Evolutionary conservation across 352 stramenopile species (phyloP).

Genomic region (Pythium rhizo-oryzae): DNA sequence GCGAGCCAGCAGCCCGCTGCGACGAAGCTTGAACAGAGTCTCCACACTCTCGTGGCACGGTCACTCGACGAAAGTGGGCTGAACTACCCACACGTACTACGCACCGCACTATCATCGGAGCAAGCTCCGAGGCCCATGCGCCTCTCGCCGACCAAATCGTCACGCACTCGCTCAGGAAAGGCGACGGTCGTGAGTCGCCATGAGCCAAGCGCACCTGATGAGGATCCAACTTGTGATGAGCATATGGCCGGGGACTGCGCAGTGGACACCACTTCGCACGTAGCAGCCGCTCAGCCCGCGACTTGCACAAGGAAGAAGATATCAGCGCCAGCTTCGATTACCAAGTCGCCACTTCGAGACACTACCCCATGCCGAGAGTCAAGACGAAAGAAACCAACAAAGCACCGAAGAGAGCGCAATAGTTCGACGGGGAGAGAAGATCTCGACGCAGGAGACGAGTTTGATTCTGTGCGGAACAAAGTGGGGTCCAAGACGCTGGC

Average conservation of each 20-base stretch:
- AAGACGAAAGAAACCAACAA: conserved; percentile 6
- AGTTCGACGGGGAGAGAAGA: conserved; percentile 17
- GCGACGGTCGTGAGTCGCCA: neutral
- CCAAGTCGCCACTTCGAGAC: conserved; percentile 1
- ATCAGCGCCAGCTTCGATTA: neutral
- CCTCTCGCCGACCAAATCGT: neutral
- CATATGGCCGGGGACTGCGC: neutral
- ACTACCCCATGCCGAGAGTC: neutral
- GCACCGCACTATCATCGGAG: conserved; percentile 5
- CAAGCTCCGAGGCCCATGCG: neutral
- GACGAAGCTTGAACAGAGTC: conserved; percentile 45
- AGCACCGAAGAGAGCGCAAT: neutral
- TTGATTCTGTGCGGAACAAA: conserved; percentile 43
- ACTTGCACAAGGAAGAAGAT: neutral
- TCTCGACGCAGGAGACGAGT: conserved; percentile 28
- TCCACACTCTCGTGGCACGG: conserved; percentile 54
- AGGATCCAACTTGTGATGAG: neutral
- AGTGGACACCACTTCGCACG: neutral
- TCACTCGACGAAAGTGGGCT: conserved; percentile 67
- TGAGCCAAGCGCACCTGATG: neutral
- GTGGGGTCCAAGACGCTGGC: conserved; percentile 55
- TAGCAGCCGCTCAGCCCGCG: neutral
- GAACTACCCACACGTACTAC: conserved; percentile 58
- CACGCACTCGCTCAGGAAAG: neutral
- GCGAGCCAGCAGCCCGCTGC: neutral